phyloP scores from a whole-genome alignment of 768 basidiomycete species.

The Leccinum disarticulatum region DNA sequence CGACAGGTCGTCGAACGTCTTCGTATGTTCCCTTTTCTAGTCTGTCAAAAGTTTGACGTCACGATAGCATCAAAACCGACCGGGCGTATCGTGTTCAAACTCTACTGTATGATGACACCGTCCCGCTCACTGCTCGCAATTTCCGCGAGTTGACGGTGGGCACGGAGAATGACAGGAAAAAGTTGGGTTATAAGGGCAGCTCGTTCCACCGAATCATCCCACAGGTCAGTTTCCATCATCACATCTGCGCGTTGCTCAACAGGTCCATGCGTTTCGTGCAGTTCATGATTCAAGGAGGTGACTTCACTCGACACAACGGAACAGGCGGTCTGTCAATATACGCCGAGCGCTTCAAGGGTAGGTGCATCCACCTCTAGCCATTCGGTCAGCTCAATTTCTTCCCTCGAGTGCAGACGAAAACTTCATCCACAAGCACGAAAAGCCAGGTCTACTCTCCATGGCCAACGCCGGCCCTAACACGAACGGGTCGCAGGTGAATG shows the following conservation, averaged over 20 bases:
- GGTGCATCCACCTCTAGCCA: conserved; percentile 15
- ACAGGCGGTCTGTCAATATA: conserved; percentile 88
- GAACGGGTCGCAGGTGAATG: conserved; percentile 70
- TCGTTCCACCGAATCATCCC: conserved; percentile 76
- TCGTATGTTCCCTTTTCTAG: conserved; percentile 25
- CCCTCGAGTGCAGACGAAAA: conserved; percentile 54
- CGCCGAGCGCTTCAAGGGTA: conserved; percentile 74
- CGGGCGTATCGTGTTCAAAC: conserved; percentile 79
- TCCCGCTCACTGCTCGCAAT: conserved; percentile 79
- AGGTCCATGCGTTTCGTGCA: conserved; percentile 14
- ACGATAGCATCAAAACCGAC: conserved; percentile 56
- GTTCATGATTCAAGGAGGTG: conserved; percentile 90
- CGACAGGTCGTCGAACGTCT: conserved; percentile 25
- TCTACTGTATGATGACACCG: conserved; percentile 66
- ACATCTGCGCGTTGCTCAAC: background rate
- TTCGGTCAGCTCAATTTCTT: background rate
- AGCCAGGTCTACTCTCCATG: conserved; percentile 74
- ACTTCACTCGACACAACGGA: conserved; percentile 74
- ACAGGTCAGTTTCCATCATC: conserved; percentile 37
- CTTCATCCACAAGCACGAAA: conserved; percentile 62
- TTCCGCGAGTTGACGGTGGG: conserved; percentile 79
- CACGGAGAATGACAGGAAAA: conserved; percentile 39
- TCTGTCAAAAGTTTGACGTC: conserved; percentile 55
- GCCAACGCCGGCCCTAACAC: conserved; percentile 85
- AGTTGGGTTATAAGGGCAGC: conserved; percentile 71